Conservation (phyloP, 345 rosid species). For the Passiflora organensis region DNA sequence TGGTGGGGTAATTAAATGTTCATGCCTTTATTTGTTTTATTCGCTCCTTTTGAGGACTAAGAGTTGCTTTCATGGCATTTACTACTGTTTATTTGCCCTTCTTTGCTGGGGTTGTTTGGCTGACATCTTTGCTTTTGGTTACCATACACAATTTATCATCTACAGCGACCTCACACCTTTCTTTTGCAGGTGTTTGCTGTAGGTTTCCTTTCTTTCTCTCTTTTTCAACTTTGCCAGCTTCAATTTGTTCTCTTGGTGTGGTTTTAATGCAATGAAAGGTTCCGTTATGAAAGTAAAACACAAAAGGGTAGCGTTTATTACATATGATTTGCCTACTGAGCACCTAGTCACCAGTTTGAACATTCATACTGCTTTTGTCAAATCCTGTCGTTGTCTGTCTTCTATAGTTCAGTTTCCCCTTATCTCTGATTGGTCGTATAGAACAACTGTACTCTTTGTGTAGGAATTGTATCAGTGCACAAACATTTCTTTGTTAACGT, state of each 20-base stretch:
- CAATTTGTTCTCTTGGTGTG: conserved; percentile 20
- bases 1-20: conserved; percentile 21
- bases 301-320: conserved; percentile 10
- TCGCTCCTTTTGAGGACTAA: conserved; percentile 27
- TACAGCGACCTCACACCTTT: conserved; percentile 31
- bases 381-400: too few species aligned
- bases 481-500: conserved; percentile 4
- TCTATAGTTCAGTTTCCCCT: too few species aligned
- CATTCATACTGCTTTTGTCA: background rate
- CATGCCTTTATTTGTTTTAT: conserved; percentile 24
- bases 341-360: conserved; percentile 4
- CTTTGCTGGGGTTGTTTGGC: conserved; percentile 23
- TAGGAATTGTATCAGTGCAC: background rate
- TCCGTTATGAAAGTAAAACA: conserved; percentile 10
- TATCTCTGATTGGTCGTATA: too few species aligned
- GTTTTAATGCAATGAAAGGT: conserved; percentile 11
- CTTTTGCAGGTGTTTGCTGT: conserved; percentile 18
- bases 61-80: conserved; percentile 35
- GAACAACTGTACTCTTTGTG: too few species aligned
- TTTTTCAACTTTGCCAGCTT: conserved; percentile 16
- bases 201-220: conserved; percentile 12
- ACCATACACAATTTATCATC: conserved; percentile 29
- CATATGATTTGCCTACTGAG: background rate
- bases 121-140: conserved; percentile 17
- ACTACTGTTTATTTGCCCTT: conserved; percentile 32